These are phyloP conservation scores for Cyphellophora attinorum DNA, from an alignment of 2,329 filamentous ascomycete species.

Conservation along the genomic window DNA sequence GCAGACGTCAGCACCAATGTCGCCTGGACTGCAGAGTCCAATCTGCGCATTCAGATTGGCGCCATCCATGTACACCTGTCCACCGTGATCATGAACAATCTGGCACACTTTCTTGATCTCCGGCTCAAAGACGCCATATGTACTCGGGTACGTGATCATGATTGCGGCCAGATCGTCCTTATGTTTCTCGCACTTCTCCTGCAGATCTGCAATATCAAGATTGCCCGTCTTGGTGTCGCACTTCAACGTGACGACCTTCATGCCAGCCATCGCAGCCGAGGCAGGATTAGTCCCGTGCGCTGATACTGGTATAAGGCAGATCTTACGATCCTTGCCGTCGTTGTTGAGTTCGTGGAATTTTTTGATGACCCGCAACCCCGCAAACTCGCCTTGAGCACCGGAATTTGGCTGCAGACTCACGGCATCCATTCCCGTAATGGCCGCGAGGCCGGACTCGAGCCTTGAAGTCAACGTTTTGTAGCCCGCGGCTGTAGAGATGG, in stretches of 20 bases:
- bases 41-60: conserved; percentile 99
- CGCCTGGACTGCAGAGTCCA: conserved; percentile 84
- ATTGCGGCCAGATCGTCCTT: conserved; percentile 78
- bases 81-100: conserved; percentile 76
- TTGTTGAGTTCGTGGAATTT: conserved; percentile 66
- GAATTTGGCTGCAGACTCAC: conserved; percentile 91
- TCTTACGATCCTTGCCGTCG: conserved; percentile 63
- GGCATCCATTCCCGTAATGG: conserved; percentile 83
- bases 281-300: conserved; percentile 95
- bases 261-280: conserved; percentile 88
- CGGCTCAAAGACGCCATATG: conserved; percentile 90
- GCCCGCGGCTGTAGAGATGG: conserved; percentile 52
- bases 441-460: conserved; percentile 65
- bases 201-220: conserved; percentile 74
- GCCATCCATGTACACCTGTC: conserved; percentile 97
- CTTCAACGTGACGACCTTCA: conserved; percentile 88
- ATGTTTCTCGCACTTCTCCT: conserved; percentile 82
- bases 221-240: conserved; percentile 83
- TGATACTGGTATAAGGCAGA: conserved; percentile 89
- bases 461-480: conserved; percentile 62
- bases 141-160: conserved; percentile 96
- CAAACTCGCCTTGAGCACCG: conserved; percentile 89
- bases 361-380: conserved; percentile 78
- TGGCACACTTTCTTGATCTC: conserved; percentile 76
- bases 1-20: conserved; percentile 93